A percentile compares a stretch with the other conserved stretches of the same genome.
Evolutionary conservation across 768 basidiomycete genomes (phyloP).

Genomic region (Lactifluus hygrophoroides): DNA sequence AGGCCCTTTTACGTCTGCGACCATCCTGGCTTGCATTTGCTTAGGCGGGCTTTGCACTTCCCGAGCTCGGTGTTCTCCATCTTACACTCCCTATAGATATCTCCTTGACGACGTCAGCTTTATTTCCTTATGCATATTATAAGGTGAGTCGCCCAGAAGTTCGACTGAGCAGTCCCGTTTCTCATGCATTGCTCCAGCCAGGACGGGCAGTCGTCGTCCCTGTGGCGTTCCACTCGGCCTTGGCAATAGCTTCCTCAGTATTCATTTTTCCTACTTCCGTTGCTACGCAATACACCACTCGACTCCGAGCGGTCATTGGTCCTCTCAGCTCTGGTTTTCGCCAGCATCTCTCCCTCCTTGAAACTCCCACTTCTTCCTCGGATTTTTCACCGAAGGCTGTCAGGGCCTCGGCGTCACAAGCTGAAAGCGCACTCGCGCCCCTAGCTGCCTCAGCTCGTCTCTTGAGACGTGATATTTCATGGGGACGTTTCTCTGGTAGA

Average conservation of each 20-base stretch:
- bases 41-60: conserved; percentile 34
- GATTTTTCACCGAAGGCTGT: conserved; percentile 34
- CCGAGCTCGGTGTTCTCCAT: not conserved
- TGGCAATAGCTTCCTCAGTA: conserved; percentile 44
- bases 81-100: conserved; percentile 38
- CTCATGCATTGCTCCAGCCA: conserved; percentile 28
- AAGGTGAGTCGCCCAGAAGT: conserved; percentile 25
- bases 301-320: conserved; percentile 38
- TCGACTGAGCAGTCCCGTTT: not conserved
- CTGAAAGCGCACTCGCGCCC: conserved; percentile 44
- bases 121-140: conserved; percentile 65
- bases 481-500: conserved; percentile 47
- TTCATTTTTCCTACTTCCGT: conserved; percentile 56
- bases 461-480: conserved; percentile 51
- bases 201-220: conserved; percentile 50
- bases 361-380: conserved; percentile 33
- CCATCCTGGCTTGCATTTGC: conserved; percentile 51
- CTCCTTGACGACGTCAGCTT: conserved; percentile 42
- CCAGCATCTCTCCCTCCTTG: conserved; percentile 40
- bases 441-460: conserved; percentile 45
- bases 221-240: conserved; percentile 46
- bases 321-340: conserved; percentile 40
- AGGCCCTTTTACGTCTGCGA: conserved; percentile 51
- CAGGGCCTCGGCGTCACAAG: conserved; percentile 29
- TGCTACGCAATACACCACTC: conserved; percentile 47